A percentile compares a stretch with the other conserved stretches of the same genome.
phyloP scores from a whole-genome alignment of 2,329 filamentous ascomycete genomes.

The Claviceps arundinis region DNA sequence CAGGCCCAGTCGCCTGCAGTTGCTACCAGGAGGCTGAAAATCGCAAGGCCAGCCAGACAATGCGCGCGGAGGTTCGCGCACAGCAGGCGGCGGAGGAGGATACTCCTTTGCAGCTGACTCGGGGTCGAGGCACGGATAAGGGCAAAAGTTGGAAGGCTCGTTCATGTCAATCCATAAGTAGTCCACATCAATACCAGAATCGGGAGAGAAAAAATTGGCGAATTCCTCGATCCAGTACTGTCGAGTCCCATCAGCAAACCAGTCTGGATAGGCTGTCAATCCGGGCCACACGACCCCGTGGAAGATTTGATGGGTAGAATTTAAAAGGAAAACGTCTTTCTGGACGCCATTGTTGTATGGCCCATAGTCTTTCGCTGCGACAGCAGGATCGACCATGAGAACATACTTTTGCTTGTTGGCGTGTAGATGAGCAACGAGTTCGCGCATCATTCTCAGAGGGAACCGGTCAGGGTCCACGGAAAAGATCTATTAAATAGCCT shows the following conservation, averaged over 20 bases:
- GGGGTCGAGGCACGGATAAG: slow-evolving; percentile 19
- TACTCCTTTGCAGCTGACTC: slow-evolving; percentile 24
- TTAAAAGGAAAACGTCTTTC: slow-evolving; percentile 33
- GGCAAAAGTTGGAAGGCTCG: slow-evolving; percentile 22
- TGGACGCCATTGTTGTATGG: slow-evolving; percentile 27
- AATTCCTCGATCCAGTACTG: slow-evolving; percentile 61
- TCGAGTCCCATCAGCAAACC: slow-evolving; percentile 53
- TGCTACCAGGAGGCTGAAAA: slow-evolving; percentile 11
- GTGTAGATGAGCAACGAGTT: slow-evolving; percentile 55
- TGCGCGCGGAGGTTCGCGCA: slow-evolving; percentile 46
- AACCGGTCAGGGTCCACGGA: slow-evolving; percentile 52
- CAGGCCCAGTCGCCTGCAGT: slow-evolving; percentile 2
- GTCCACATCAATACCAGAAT: slow-evolving; percentile 58
- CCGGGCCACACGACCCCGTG: slow-evolving; percentile 69
- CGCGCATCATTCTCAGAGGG: slow-evolving; percentile 46
- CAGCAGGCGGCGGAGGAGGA: slow-evolving; percentile 47
- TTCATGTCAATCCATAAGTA: slow-evolving; percentile 64
- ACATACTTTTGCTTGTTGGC: slow-evolving; percentile 55
- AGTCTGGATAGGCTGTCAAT: slow-evolving; percentile 58
- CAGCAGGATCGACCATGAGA: slow-evolving; percentile 64
- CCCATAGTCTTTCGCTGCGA: slow-evolving; percentile 42
- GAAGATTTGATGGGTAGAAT: slow-evolving; percentile 39
- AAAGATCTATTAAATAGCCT: slow-evolving; percentile 29
- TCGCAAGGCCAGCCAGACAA: slow-evolving; percentile 50
- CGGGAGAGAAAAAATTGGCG: slow-evolving; percentile 44